Percentiles rank a stretch among this genome's conserved stretches.
Conservation (phyloP, 2,329 filamentous ascomycete genomes). For the Aspergillus brunneoviolaceus region DNA sequence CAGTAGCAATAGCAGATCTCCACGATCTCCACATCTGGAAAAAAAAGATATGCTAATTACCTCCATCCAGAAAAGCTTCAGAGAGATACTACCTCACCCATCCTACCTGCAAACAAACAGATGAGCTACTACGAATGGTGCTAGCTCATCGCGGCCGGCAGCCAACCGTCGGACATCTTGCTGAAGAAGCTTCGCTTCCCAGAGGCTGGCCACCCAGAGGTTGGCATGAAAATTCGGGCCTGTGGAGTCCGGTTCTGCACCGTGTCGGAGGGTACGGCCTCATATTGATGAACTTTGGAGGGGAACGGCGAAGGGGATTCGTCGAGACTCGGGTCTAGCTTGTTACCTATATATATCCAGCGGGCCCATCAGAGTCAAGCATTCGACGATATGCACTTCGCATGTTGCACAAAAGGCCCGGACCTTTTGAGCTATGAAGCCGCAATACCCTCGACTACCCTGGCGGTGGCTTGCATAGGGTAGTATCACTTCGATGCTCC, state of each 20-base stretch:
- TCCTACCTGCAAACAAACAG: background rate
- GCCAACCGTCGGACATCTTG: too few species aligned
- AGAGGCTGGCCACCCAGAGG: too few species aligned
- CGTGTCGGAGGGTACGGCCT: background rate
- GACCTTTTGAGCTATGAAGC: background rate
- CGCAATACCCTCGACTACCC: background rate
- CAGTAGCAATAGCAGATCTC: too few species aligned
- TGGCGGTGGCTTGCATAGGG: conserved; percentile 4
- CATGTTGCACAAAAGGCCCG: background rate
- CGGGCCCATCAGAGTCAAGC: background rate
- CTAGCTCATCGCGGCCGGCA: background rate
- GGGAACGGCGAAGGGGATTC: background rate
- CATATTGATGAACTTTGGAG: background rate
- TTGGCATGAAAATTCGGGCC: too few species aligned
- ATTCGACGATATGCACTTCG: background rate
- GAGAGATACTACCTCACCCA: background rate
- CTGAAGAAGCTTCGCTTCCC: too few species aligned
- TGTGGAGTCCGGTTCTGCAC: background rate
- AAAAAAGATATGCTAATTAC: too few species aligned
- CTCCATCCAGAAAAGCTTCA: background rate
- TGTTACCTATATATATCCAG: background rate
- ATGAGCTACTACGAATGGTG: background rate
- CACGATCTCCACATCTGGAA: too few species aligned
- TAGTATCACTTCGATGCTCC: background rate
- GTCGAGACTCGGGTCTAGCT: background rate